Base-by-base conservation (phyloP, 179 eudicot genomes). In the Gypsophila paniculata region DNA sequence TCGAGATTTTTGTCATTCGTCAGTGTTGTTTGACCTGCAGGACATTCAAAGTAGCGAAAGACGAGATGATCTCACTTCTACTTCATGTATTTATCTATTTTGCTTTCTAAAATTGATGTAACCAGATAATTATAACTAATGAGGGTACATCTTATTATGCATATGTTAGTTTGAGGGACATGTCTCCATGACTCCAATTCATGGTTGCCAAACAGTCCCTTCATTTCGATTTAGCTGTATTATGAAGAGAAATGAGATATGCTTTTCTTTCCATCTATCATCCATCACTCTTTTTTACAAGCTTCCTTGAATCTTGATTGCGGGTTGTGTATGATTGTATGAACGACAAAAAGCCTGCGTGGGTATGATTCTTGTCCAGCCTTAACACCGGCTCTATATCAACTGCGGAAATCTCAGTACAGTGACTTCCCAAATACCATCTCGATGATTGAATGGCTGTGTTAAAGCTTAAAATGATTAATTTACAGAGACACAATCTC, bases 11-110 rank as follows among this genome's bases (percentile, higher is more conserved):
- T 59, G 64, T 34, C 42, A 18, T 23, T 29, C 36, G 22, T 75
- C 66, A 32, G 68, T 61, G 2, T 60, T 72, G 77, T 48, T 75
- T 68, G 36, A 59, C 68, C 51, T 74, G 77, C 77, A 59, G 63
- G 67, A 57, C 69, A 36, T 44, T 59, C 68, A 38, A 60, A 32
- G 61, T 32, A 57, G 55, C 69, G 68, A 46, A 49, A 72, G 61
- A 44, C 58, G 44, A 72, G 52, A 62, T 64, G 25, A 71, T 66
- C 60, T 74, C 64, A 54, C 70, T 66, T 71, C 75, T 34, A 34
- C 32, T 71, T 25, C 71, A 32, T 46, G 76, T 76, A 46, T 48
- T 36, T 73, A 53, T 76, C 36, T 72, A 68, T 75, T 61, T 38
- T 72, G 61, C 32, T 53, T 68, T 54, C 54, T 7, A 42, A 42